phyloP scores from a whole-genome alignment of 208 protist species.

The Acanthamoeba castellanii region DNA sequence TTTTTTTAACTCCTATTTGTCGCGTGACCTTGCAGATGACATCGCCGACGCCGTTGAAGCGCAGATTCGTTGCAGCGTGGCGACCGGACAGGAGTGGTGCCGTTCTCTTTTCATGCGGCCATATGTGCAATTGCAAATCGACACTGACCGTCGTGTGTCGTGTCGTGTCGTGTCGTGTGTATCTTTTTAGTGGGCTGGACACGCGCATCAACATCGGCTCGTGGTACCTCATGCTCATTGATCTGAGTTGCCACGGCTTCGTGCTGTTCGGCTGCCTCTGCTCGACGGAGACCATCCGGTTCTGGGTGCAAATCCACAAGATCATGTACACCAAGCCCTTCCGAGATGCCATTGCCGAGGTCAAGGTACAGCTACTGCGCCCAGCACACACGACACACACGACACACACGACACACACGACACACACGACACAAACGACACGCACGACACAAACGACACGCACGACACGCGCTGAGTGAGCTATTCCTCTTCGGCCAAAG shows the following conservation, averaged over 20 bases:
- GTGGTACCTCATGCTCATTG: conserved; percentile 59
- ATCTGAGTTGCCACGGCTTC: conserved; percentile 48
- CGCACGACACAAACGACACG: too few relatives aligned
- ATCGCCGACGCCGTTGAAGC: neutral
- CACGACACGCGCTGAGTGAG: too few relatives aligned
- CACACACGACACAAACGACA: too few relatives aligned
- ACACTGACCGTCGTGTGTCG: neutral
- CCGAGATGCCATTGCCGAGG: neutral
- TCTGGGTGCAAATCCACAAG: neutral
- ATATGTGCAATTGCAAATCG: too few relatives aligned
- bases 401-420: too few relatives aligned
- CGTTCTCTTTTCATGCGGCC: neutral
- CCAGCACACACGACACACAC: too few relatives aligned
- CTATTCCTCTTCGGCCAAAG: too few relatives aligned
- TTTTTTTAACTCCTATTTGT: neutral
- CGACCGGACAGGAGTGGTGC: neutral
- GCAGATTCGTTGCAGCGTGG: neutral
- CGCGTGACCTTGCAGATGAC: neutral
- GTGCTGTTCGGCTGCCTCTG: conserved; percentile 1
- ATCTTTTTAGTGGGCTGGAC: neutral
- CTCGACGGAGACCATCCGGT: neutral
- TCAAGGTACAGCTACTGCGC: neutral
- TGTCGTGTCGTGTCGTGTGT: neutral
- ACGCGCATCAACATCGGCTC: conserved; percentile 7
- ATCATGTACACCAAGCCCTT: conserved; percentile 30